Base-by-base conservation (phyloP, 2,329 filamentous ascomycete species). In the Penicillium vulpinum region DNA sequence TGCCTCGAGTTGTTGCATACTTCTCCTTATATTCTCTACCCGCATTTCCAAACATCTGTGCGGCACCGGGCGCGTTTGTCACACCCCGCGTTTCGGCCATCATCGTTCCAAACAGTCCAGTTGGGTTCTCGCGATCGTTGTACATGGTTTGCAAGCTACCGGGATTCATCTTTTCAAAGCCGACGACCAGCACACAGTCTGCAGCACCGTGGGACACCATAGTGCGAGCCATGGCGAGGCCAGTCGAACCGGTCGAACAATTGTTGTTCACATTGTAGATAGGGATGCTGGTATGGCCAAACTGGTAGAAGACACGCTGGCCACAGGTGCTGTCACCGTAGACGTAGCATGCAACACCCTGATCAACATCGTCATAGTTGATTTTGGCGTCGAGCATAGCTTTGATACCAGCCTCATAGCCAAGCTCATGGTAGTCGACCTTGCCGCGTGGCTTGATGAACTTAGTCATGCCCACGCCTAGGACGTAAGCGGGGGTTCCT, bases 201-300 rank as follows among this genome's bases (percentile, higher is more conserved):
- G 91, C 90, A 15, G 85, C 90, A 33, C 92, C 92, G 66, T 90
- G 83, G 7, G 86, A 82, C 67, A 97, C 87, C 73, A 95, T 83
- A 51, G 88, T 91, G 33, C 92, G 83, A 2, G 84, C 94, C 83
- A 97, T 88, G 71, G 88, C 87, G 56, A 97, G 80, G 9, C 93
- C 94, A 0, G 93, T 96, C 5, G 88, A 92, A n/a, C 93, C 94
- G 0, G 93, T 97, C 4, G 90, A 91, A 82, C 93, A 97, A 81
- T 97, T 97, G 83, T 97, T 97, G 84, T 97, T 97, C 71, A 96
- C 91, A 71, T 97, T 97, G 82, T 95, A 92, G 73, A 97, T 91
- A 69, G 93, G 93, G 67, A 97, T 97, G 70, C 89, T 83, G 41
- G 92, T 97, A 88, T 97, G 92, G 80, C 93, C 94, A 75, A 97